These are phyloP conservation scores for Crithidia thermophila DNA, from an alignment of 208 protist genomes.

Conservation along the genomic window DNA sequence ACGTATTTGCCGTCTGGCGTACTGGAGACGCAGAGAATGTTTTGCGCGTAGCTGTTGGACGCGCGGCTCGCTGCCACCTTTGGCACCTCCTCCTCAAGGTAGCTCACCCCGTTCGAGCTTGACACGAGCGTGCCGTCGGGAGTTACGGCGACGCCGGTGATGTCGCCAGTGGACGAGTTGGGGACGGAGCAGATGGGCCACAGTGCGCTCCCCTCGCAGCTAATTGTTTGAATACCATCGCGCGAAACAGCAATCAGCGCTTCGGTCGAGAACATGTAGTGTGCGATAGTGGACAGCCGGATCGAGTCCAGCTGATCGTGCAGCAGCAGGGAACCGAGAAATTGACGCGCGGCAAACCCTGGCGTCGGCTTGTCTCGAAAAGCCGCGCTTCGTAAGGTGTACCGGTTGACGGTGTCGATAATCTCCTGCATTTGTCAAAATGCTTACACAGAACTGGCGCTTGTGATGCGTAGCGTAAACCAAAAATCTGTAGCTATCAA, in stretches of 20 bases:
- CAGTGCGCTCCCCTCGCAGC: slow-evolving; percentile 52
- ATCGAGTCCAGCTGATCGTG: slow-evolving; percentile 46
- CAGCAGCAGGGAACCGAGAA: slow-evolving; percentile 51
- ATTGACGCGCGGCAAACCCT: slow-evolving; percentile 45
- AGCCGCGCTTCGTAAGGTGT: slow-evolving; percentile 34
- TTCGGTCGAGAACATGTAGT: slow-evolving; percentile 69
- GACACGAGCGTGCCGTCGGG: slow-evolving; percentile 28
- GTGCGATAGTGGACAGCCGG: slow-evolving; percentile 45
- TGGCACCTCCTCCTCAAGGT: slow-evolving; percentile 8
- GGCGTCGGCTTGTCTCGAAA: slow-evolving; percentile 38
- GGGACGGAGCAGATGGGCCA: slow-evolving; percentile 29
- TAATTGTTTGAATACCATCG: slow-evolving; percentile 66
- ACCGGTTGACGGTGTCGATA: slow-evolving; percentile 63
- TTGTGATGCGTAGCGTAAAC: not conserved
- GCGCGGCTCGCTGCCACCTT: slow-evolving; percentile 24
- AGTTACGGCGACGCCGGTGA: slow-evolving; percentile 54
- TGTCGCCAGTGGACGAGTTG: slow-evolving; percentile 47
- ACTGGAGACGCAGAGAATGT: slow-evolving; percentile 64
- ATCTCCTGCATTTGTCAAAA: slow-evolving; percentile 66
- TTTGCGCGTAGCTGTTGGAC: slow-evolving; percentile 43
- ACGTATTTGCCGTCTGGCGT: slow-evolving; percentile 68
- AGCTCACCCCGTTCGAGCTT: slow-evolving; percentile 33
- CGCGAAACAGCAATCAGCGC: slow-evolving; percentile 63
- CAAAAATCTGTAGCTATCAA: not conserved
- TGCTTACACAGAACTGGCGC: not conserved